Evolutionary conservation across 192 early-diverging fungal species (phyloP), one percentile per base, ranked within the genome.

Genomic region (Umbelopsis ramanniana): DNA sequence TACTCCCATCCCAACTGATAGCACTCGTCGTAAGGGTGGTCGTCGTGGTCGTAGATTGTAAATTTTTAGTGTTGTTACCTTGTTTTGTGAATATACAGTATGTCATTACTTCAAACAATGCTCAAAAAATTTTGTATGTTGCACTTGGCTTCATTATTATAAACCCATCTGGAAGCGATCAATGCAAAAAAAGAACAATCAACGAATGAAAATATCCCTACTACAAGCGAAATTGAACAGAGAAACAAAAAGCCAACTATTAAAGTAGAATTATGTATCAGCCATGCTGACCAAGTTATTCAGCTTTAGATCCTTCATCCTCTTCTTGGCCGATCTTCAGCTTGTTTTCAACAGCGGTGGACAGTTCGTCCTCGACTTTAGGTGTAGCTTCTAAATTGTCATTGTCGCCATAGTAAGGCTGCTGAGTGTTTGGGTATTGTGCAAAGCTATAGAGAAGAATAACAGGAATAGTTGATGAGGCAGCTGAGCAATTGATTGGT

Each of bases 41-140:
- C 95, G 98, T 80, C 95, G 97, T 88, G 98, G 98, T 95, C 95
- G 98, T 90, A 96, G 98, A 89, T 84, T 95, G 81, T 95, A 86
- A 89, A 80, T 76, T 24, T 35, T 63, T 63, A 17, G 57, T 63
- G 26, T 63, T 63, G 57, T 70, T 50, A 6, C 40, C 11, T 43
- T 7, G 40, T 46, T 63, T 63, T 63, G 57, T 63, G 57, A 63
- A 63, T 63, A 63, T 57, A 57, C 26, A 29, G 29, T 11, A 43
- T 63, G 12, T 63, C 57, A 63, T 63, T 63, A 37, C 48, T 63
- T 63, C 24, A 63, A 63, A 63, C 57, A 63, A 63, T 63, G 57
- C 57, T 29, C 29, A 19, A 29, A 63, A 63, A 35, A 29, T 37
- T 63, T 63, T 19, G 22, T 22, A 63, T 63, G 57, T 63, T 35